Evolutionary conservation across 257 asterid species (phyloP), one percentile per base, ranked within the genome.

Genomic region (Jaltomata sinuosa): DNA sequence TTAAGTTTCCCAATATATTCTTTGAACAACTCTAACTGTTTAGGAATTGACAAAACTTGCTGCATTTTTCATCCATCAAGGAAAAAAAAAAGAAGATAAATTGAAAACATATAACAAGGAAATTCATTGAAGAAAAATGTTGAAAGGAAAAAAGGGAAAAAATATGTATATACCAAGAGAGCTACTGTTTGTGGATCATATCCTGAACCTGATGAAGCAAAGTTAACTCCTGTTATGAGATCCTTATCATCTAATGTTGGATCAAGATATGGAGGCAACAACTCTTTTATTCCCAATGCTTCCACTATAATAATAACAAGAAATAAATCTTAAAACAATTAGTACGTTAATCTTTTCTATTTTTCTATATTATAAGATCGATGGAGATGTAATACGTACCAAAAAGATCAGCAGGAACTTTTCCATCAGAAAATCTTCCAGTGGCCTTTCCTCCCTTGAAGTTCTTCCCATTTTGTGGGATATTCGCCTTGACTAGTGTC

Each of bases 191-290:
- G 40, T 27, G 96, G 93, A 85, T 93, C 97, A 78, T 88, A 93
- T 74, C 97, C 92, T 5, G 89, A 88, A 45, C 88, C 93, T 65
- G 92, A 93, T 42, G 94, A 89, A 49, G 96, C 96, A 80, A 92
- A 93, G 87, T 87, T 92, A 2, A 93, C 91, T 1, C 96, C 97
- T 1, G 96, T 93, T 31, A 92, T 15, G 86, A 93, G 96, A 72
- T 93, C 96, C 80, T 88, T 83, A 79, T 85, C 72, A 83, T 81
- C 82, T 83, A 91, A 71, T 64, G 88, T 86, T 57, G 90, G 93
- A 72, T 93, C 94, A 5, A 92, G 88, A 77, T 91, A 91, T 14
- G 97, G 86, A 1, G 93, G 94, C 80, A 90, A 25, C 59, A 88
- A 82, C 11, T 83, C 71, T 83, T 92, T 92, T 38, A 92, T 82